Conservation (phyloP, 2,329 filamentous ascomycete genomes). For the Myriosclerotinia duriaeana region DNA sequence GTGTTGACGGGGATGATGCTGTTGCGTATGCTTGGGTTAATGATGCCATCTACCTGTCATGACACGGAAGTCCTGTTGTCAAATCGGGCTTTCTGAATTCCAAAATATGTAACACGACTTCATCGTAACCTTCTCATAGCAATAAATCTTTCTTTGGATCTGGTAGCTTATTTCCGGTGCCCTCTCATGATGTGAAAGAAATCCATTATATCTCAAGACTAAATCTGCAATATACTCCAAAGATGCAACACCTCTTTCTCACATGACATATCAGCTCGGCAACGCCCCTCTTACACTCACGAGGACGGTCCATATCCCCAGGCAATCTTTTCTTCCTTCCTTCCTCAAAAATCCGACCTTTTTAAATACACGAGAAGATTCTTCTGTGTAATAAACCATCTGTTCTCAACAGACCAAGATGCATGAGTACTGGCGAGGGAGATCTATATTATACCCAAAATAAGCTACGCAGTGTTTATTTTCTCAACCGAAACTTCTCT, state of each 20-base stretch:
- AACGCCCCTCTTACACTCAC: neutral
- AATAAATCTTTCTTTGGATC: neutral
- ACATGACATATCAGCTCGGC: neutral
- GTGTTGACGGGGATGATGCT: neutral
- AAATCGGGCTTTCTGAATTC: neutral
- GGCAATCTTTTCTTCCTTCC: neutral
- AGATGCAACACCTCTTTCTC: neutral
- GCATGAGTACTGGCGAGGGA: constrained; percentile 2
- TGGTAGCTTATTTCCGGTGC: neutral
- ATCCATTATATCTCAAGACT: neutral
- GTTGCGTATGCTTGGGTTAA: neutral
- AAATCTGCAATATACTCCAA: neutral
- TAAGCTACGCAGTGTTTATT: neutral
- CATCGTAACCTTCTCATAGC: neutral
- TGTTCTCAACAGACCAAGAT: constrained; percentile 2
- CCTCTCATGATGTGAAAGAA: neutral
- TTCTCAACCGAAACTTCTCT: neutral
- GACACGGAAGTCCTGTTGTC: neutral
- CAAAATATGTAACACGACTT: neutral
- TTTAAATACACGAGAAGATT: neutral
- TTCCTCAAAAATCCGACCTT: neutral
- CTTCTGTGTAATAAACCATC: neutral
- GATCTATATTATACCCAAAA: neutral
- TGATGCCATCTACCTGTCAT: neutral
- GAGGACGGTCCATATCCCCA: neutral